Conservation (phyloP, 495 filamentous ascomycete species). For the Aspergillus steynii region DNA sequence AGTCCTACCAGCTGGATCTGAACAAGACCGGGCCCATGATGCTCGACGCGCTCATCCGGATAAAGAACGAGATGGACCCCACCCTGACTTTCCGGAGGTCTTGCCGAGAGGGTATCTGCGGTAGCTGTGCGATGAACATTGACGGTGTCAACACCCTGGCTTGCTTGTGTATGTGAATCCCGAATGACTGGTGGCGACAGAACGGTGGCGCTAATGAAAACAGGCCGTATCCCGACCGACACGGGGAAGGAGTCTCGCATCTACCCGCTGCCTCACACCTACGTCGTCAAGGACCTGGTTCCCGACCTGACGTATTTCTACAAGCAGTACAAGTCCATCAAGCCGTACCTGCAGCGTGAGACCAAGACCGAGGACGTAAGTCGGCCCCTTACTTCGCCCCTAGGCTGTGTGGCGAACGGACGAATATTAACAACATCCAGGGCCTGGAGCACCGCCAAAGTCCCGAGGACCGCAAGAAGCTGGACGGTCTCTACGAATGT, state of each 20-base stretch:
- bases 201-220: not conserved
- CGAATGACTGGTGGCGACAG: not conserved
- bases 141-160: slow-evolving; percentile 95
- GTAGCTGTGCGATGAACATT: slow-evolving; percentile 99
- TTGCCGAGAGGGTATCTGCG: slow-evolving; percentile 97
- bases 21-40: slow-evolving; percentile 99
- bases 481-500: slow-evolving; percentile 98
- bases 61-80: slow-evolving; percentile 99
- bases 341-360: slow-evolving; percentile 93
- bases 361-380: slow-evolving; percentile 74
- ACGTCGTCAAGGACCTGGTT: slow-evolving; percentile 98
- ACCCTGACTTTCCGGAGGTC: slow-evolving; percentile 93
- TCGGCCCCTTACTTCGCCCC: slow-evolving; percentile 6
- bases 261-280: slow-evolving; percentile 98
- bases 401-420: not conserved
- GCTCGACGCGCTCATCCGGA: slow-evolving; percentile 90
- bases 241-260: slow-evolving; percentile 81
- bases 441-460: slow-evolving; percentile 88
- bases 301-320: slow-evolving; percentile 98
- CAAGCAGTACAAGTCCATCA: slow-evolving; percentile 99
- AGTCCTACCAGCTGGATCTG: slow-evolving; percentile 87
- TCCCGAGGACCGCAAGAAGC: slow-evolving; percentile 88
- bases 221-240: slow-evolving; percentile 92
- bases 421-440: slow-evolving; percentile 38
- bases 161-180: slow-evolving; percentile 81